Evolutionary conservation across 2,329 filamentous ascomycete species (phyloP).

Genomic region (Aspergillus aculeatinus): DNA sequence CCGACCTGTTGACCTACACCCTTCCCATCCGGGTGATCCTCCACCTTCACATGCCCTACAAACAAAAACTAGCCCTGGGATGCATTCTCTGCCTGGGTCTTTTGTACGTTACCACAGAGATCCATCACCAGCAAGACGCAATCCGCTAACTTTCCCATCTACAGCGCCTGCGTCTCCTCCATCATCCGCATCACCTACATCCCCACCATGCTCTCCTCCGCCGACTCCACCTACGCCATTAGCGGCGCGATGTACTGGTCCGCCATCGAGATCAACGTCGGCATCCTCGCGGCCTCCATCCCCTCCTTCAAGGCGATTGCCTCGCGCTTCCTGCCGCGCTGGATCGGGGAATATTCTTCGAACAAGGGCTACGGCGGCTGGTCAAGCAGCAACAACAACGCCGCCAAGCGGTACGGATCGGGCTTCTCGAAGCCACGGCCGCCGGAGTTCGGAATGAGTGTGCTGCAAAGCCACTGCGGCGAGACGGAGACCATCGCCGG

Average conservation of each 20-base stretch:
- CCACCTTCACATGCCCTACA: slow-evolving; percentile 47
- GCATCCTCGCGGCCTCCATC: slow-evolving; percentile 45
- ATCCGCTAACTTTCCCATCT: background rate
- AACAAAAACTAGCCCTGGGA: slow-evolving; percentile 49
- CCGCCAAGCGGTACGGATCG: slow-evolving; percentile 22
- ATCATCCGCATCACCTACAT: slow-evolving; percentile 50
- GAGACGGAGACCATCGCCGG: slow-evolving; percentile 21
- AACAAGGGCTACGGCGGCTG: slow-evolving; percentile 26
- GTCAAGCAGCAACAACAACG: slow-evolving; percentile 21
- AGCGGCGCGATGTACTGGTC: slow-evolving; percentile 49
- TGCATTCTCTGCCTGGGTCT: slow-evolving; percentile 54
- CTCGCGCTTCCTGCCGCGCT: slow-evolving; percentile 44
- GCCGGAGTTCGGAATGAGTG: slow-evolving; percentile 17
- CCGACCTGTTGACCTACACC: slow-evolving; percentile 57
- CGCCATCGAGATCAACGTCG: slow-evolving; percentile 44
- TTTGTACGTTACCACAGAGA: slow-evolving; percentile 31
- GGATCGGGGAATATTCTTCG: slow-evolving; percentile 37
- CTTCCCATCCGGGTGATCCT: slow-evolving; percentile 53
- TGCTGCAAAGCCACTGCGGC: slow-evolving; percentile 10
- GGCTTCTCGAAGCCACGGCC: slow-evolving; percentile 30
- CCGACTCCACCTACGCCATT: slow-evolving; percentile 39
- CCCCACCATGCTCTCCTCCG: slow-evolving; percentile 42
- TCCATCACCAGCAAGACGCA: background rate
- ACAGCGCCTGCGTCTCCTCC: slow-evolving; percentile 47
- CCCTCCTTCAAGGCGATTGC: slow-evolving; percentile 44